Conservation (phyloP, 148 eudicot genomes). For the Rhododendron henanense region DNA sequence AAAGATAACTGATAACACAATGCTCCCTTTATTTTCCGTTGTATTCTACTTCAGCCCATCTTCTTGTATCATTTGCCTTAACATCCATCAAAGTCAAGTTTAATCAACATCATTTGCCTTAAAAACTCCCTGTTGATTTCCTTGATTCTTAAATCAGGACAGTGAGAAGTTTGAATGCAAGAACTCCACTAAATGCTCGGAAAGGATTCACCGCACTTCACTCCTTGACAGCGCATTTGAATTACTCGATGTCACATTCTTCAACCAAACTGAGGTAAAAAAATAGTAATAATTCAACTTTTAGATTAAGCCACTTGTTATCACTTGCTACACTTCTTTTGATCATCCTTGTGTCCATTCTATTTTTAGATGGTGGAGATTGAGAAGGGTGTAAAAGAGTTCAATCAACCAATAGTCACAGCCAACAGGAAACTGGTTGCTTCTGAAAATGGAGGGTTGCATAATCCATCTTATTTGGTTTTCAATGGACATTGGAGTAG, state of each 20-base stretch:
- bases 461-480: slow-evolving; percentile 59
- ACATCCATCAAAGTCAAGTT: not conserved
- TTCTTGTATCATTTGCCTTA: not conserved
- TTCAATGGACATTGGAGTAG: slow-evolving; percentile 58
- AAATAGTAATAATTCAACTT: not conserved
- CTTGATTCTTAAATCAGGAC: slow-evolving; percentile 44
- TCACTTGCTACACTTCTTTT: not conserved
- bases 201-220: slow-evolving; percentile 20
- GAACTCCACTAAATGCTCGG: slow-evolving; percentile 16
- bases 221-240: slow-evolving; percentile 31
- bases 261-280: slow-evolving; percentile 51
- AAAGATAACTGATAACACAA: not conserved
- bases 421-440: slow-evolving; percentile 67
- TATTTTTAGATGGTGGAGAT: slow-evolving; percentile 57
- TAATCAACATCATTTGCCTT: not conserved
- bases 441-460: slow-evolving; percentile 63
- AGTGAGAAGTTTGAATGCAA: slow-evolving; percentile 29
- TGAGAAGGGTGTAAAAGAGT: slow-evolving; percentile 58
- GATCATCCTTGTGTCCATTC: not conserved
- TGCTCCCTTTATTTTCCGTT: not conserved
- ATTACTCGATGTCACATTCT: slow-evolving; percentile 67
- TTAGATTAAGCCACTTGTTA: not conserved
- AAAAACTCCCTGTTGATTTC: not conserved
- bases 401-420: slow-evolving; percentile 53
- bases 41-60: not conserved